Evolutionary conservation across 106 monocot species (phyloP), one percentile per base, ranked within the genome.

Genomic region (Phalaenopsis equestris): DNA sequence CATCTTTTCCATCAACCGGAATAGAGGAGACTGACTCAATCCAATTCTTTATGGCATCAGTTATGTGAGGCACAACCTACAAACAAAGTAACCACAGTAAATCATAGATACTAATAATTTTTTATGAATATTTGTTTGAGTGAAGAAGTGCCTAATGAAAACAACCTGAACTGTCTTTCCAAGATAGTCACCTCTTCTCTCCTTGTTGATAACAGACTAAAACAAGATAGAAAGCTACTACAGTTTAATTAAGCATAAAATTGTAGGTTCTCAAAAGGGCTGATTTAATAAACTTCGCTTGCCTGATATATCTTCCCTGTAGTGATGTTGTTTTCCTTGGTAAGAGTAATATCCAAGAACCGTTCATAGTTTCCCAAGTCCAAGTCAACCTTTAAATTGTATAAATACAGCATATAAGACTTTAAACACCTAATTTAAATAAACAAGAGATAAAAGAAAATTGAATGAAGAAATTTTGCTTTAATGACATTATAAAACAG

Each of bases 81-180:
- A 41, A 72, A 21, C 30, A 30, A 67, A 72, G 41, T 38, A 72
- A 39, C 15, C 72, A 74, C 74, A 74, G 18, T 19, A 42, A 16
- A 77, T 74, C 43, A 42, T 19, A 42, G 6, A 42, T 74, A 36
- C 18, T 1, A 61, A 9, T 3, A 76, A 19, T 7, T 49, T 11
- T 49, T 11, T 48, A 3, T 12, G 21, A 30, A 45, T 45, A 76
- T 12, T 30, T 4, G 8, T 58, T 55, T 14, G 18, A 83, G 7
- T 21, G 52, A 12, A 80, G 77, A 43, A 17, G 41, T 47, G 17
- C 21, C 17, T 39, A 5, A 58, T 72, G 46, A 36, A 24, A 39
- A 82, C 77, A 41, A 94, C 94, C 91, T 94, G 94, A 80, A 94
- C 94, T 47, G 91, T 94, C 85, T 94, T 94, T 78, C 94, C 94